A percentile compares a stretch with the other conserved stretches of the same genome.
phyloP scores from a whole-genome alignment of 768 basidiomycete genomes.

The Trametes villosa region DNA sequence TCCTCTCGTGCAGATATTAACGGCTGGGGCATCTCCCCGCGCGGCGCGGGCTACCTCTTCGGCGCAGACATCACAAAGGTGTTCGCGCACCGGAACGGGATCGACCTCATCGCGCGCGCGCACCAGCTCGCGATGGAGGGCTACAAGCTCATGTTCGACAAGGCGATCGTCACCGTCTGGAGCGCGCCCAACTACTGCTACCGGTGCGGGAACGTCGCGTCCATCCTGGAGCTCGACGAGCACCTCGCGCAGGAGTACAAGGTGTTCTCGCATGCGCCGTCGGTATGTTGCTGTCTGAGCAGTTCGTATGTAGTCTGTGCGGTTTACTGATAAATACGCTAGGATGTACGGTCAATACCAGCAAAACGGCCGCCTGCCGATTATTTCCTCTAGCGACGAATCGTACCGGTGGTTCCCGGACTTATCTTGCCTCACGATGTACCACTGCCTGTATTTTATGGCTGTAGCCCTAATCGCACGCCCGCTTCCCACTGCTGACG shows the following conservation, averaged over 20 bases:
- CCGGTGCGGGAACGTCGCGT: slow-evolving; percentile 96
- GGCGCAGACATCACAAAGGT: slow-evolving; percentile 89
- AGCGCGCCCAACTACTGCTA: slow-evolving; percentile 99
- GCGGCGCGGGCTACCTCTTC: slow-evolving; percentile 95
- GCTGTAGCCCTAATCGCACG: slow-evolving; percentile 11
- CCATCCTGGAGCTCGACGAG: slow-evolving; percentile 93
- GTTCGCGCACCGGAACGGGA: slow-evolving; percentile 89
- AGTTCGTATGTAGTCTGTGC: not conserved
- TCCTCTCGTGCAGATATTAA: slow-evolving; percentile 63
- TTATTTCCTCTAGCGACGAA: slow-evolving; percentile 66
- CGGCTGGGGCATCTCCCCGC: slow-evolving; percentile 97
- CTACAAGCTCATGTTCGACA: slow-evolving; percentile 96
- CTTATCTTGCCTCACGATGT: not conserved
- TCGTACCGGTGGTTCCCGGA: not conserved
- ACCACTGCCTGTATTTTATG: slow-evolving; percentile 21
- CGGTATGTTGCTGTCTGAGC: slow-evolving; percentile 54
- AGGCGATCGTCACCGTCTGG: slow-evolving; percentile 96
- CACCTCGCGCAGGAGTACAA: slow-evolving; percentile 94
- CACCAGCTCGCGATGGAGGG: slow-evolving; percentile 99
- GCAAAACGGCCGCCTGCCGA: slow-evolving; percentile 86
- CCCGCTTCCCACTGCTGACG: not conserved
- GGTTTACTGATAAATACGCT: too few relatives aligned
- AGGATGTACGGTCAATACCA: slow-evolving; percentile 84
- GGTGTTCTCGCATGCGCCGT: slow-evolving; percentile 88
- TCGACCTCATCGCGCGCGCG: slow-evolving; percentile 94